phyloP scores from a whole-genome alignment of 2,329 filamentous ascomycete genomes.

The Canariomyces notabilis region DNA sequence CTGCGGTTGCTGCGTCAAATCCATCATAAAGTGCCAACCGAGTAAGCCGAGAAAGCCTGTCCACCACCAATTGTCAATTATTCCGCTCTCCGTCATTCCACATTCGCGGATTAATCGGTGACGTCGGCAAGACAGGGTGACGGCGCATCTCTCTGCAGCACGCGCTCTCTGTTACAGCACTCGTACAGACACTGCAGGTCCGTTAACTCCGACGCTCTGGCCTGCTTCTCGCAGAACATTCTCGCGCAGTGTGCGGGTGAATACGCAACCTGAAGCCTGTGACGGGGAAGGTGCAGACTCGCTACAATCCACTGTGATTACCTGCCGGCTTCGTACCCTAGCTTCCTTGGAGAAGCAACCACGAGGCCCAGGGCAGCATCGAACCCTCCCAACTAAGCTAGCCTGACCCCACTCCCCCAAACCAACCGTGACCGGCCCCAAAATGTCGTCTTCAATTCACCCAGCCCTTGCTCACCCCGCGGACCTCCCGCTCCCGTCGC shows the following conservation, averaged over 20 bases:
- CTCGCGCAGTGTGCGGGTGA: not conserved
- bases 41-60: too few relatives aligned
- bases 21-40: too few relatives aligned
- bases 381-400: slow-evolving; percentile 4
- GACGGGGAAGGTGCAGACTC: slow-evolving; percentile 1
- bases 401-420: not conserved
- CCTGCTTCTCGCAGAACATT: not conserved
- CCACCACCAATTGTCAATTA: too few relatives aligned
- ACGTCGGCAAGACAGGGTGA: slow-evolving; percentile 19
- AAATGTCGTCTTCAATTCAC: slow-evolving; percentile 46
- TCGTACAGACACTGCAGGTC: not conserved
- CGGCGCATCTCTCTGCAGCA: slow-evolving; percentile 12
- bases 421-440: slow-evolving; percentile 27
- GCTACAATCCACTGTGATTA: not conserved
- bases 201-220: slow-evolving; percentile 2
- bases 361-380: slow-evolving; percentile 6
- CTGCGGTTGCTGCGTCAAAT: too few relatives aligned
- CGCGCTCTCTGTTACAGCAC: slow-evolving; percentile 10
- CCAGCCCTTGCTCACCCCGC: slow-evolving; percentile 38
- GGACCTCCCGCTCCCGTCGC: slow-evolving; percentile 17
- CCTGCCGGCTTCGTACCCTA: too few relatives aligned
- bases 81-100: not conserved
- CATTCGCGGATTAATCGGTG: slow-evolving; percentile 12
- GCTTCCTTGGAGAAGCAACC: too few relatives aligned
- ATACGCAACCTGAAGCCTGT: not conserved